Percentiles rank a stretch among this genome's conserved stretches.
phyloP scores from a whole-genome alignment of 345 rosid genomes.

The Boechera divaricarpa region DNA sequence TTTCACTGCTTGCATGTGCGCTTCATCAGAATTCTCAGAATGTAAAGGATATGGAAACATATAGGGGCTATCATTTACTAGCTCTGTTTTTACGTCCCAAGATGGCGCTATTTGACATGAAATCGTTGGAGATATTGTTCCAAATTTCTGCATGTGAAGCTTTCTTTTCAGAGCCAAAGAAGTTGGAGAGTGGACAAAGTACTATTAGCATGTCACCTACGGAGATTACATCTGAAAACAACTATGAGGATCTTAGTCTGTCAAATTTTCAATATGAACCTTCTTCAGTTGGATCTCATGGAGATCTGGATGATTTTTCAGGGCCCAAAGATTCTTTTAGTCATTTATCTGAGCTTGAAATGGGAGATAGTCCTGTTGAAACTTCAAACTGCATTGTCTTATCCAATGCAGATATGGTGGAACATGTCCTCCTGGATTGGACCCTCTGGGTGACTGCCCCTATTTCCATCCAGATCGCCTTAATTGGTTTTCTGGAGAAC shows the following conservation, averaged over 20 bases:
- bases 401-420: conserved; percentile 96
- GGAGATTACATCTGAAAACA: conserved; percentile 56
- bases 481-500: conserved; percentile 91
- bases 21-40: conserved; percentile 93
- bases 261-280: conserved; percentile 70
- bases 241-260: conserved; percentile 72
- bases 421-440: conserved; percentile 95
- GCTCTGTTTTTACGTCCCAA: conserved; percentile 85
- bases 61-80: conserved; percentile 91
- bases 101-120: conserved; percentile 86
- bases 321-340: conserved; percentile 77
- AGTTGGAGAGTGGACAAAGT: conserved; percentile 50
- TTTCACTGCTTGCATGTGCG: conserved; percentile 78
- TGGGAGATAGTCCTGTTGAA: conserved; percentile 64
- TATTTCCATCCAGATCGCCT: conserved; percentile 81
- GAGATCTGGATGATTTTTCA: conserved; percentile 81
- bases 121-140: conserved; percentile 83
- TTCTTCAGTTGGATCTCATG: conserved; percentile 83
- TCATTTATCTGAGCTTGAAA: conserved; percentile 88
- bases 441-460: conserved; percentile 91
- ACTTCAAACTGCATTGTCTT: conserved; percentile 88
- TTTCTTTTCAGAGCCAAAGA: conserved; percentile 89
- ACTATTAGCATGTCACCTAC: conserved; percentile 51
- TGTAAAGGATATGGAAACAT: conserved; percentile 83
- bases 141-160: conserved; percentile 98